Base-by-base conservation (phyloP, 2,329 filamentous ascomycete species). In the Torrubiella hemipterigena region DNA sequence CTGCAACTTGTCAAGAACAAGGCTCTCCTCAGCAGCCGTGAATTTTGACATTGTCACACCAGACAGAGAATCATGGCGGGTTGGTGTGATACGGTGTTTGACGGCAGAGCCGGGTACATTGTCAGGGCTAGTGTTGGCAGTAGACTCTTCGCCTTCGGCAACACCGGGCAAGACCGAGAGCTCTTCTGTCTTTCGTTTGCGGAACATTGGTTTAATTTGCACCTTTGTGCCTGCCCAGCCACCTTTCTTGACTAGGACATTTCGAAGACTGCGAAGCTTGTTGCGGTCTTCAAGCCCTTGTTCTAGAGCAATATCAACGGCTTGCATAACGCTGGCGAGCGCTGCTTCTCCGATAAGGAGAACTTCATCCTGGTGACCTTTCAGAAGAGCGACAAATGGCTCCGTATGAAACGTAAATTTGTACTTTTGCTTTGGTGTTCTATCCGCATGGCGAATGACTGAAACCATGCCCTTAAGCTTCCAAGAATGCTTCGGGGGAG, bases 201-300 rank as follows among this genome's bases (percentile, higher is more conserved):
- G 77, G 56, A 98, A 98, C 86, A 98, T 94, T 8, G 91, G 91
- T 56, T 98, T 98, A 52, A 98, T 96, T 56, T 98, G 91, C 3
- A 98, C 86, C 54, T 98, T 98, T 2, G 91, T 98, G 1, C 91
- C 91, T 4, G 86, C 79, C 81, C 89, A 95, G 14, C 77, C 77
- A 2, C 87, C 86, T 55, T 98, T 98, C 58, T 91, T 93, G 25
- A 84, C 77, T 6, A 98, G 62, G 6, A 93, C 89, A 39, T 89
- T 89, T 36, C 81, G 79, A 30, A 98, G 67, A 25, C 84, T 67
- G 41, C 75, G 78, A n/a, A 98, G 74, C 57, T 98, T 98, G 30
- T 73, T 75, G 29, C 68, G 68, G 47, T 98, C 93, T 53, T 98
- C 91, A 14, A 86, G 63, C 1, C 80, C 82, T 45, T 85, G 75